Conservation (phyloP, 1,139 yeast genomes). For the Zygoascus meyerae region DNA sequence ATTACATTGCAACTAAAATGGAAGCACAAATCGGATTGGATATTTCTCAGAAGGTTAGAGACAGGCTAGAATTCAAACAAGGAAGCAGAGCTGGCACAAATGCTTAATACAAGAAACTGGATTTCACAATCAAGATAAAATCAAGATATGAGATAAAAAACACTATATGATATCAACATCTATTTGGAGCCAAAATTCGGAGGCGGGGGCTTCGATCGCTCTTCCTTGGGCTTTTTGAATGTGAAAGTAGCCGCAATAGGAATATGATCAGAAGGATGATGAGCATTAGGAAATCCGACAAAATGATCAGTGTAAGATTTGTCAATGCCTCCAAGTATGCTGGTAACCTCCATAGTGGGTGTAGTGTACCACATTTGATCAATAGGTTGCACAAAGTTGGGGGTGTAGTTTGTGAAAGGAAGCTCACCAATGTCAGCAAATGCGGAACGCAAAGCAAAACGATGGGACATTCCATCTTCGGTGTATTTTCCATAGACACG, state of each 20-base stretch:
- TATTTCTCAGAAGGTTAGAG: no score
- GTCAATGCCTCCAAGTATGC: slow-evolving; percentile 81
- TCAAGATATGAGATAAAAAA: no score
- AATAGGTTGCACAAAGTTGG: slow-evolving; percentile 85
- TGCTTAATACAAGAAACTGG: no score
- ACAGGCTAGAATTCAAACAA: no score
- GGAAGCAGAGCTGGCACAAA: no score
- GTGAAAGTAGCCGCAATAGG: slow-evolving; percentile 75
- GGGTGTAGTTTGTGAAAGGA: slow-evolving; percentile 91
- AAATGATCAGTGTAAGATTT: slow-evolving; percentile 65
- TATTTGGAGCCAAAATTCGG: slow-evolving; percentile 22
- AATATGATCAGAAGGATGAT: slow-evolving; percentile 92
- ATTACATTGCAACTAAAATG: no score
- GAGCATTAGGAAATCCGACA: slow-evolving; percentile 91
- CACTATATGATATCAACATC: not conserved
- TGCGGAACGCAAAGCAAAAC: slow-evolving; percentile 76
- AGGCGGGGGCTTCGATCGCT: slow-evolving; percentile 23
- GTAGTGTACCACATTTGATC: slow-evolving; percentile 96
- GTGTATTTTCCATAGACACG: slow-evolving; percentile 90
- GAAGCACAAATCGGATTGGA: no score
- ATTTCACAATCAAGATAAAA: no score
- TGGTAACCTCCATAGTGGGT: slow-evolving; percentile 69
- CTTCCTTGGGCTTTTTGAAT: slow-evolving; percentile 48
- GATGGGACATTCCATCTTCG: slow-evolving; percentile 80
- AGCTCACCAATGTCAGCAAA: slow-evolving; percentile 81